Conservation (phyloP, 306 rosid species). For the Nissolia schottii region DNA sequence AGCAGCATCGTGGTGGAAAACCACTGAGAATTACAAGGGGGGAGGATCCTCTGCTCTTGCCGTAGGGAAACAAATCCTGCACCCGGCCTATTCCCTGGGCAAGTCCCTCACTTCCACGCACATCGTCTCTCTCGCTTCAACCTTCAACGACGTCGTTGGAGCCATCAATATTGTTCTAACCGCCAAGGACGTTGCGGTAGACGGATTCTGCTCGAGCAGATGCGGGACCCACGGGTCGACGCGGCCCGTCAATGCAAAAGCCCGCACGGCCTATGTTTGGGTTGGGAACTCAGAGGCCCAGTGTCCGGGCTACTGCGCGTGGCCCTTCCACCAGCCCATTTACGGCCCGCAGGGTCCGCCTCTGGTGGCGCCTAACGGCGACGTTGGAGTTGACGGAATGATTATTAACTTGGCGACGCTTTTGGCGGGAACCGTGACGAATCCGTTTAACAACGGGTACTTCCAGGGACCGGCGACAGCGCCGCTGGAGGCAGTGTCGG, state of each 20-base stretch:
- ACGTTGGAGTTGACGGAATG: constrained; percentile 80
- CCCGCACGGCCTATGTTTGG: constrained; percentile 55
- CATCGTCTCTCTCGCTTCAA: constrained; percentile 37
- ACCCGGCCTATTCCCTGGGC: constrained; percentile 50
- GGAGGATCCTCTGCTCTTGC: constrained; percentile 50
- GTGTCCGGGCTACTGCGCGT: constrained; percentile 85
- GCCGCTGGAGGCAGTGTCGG: constrained; percentile 82
- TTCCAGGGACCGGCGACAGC: constrained; percentile 66
- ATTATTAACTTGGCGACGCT: constrained; percentile 71
- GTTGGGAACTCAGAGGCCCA: constrained; percentile 83
- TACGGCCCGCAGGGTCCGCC: constrained; percentile 83
- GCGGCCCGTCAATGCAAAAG: constrained; percentile 13
- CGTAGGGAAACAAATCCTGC: constrained; percentile 55
- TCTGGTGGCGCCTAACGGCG: constrained; percentile 69
- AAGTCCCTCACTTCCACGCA: constrained; percentile 40
- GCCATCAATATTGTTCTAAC: constrained; percentile 61
- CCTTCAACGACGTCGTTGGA: constrained; percentile 26
- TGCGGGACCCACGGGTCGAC: constrained; percentile 68
- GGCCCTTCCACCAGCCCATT: constrained; percentile 85
- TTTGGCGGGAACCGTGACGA: constrained; percentile 79
- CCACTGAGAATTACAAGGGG: constrained; percentile 63
- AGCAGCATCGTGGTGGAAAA: constrained; percentile 68
- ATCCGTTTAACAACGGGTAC: constrained; percentile 71
- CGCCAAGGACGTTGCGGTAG: constrained; percentile 58
- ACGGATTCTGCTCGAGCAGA: constrained; percentile 57